phyloP scores from a whole-genome alignment of 345 rosid genomes.

The Citrus inodora region DNA sequence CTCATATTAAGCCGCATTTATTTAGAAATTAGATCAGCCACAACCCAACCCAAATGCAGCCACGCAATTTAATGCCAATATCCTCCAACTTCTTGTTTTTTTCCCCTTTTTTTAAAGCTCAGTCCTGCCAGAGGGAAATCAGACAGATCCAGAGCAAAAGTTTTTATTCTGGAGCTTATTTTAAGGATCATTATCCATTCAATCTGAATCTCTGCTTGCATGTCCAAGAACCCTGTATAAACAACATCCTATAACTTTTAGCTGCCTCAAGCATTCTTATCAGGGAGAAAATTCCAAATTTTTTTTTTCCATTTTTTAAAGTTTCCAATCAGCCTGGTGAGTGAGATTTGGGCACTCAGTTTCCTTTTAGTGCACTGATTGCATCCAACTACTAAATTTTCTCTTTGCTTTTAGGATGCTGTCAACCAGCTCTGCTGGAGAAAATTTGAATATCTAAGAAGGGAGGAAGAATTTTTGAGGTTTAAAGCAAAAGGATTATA shows the following conservation, averaged over 20 bases:
- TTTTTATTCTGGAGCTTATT: not conserved
- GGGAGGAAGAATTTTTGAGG: not conserved
- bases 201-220: not conserved
- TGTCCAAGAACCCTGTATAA: not conserved
- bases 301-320: not conserved
- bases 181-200: not conserved
- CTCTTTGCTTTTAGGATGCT: not conserved
- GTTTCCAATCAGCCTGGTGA: not conserved
- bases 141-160: not conserved
- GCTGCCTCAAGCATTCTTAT: not conserved
- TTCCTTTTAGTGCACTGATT: not conserved
- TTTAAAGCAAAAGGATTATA: not conserved
- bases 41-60: not conserved
- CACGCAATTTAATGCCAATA: not conserved
- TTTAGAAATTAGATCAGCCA: not conserved
- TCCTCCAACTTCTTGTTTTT: not conserved
- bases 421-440: not conserved
- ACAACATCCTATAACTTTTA: not conserved
- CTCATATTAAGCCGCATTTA: not conserved
- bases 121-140: not conserved
- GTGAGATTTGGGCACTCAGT: not conserved
- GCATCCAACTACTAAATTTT: not conserved
- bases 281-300: not conserved
- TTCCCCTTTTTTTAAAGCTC: not conserved
- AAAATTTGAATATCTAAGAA: not conserved